Evolutionary conservation across 208 protist genomes (phyloP), one percentile per base, ranked within the genome.

Genomic region (Balamuthia mandrillaris): DNA sequence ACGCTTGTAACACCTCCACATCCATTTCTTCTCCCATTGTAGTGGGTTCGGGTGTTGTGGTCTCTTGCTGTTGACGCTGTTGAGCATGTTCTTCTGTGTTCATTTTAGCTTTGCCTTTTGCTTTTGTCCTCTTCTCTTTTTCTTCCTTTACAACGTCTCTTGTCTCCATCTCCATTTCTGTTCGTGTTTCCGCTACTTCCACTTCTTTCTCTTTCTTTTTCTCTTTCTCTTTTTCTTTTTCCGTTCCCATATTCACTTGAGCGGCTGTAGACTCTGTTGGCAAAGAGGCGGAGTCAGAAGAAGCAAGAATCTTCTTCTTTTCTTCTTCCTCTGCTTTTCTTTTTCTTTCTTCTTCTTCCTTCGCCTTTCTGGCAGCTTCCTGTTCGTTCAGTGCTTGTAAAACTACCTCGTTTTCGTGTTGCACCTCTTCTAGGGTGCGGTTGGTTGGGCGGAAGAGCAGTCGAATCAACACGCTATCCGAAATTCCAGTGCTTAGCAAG

Each of bases 121-220:
- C 68, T 58, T 31, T n/a, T 77, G 68, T 45, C 56, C 68, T 39
- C 21, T 21, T 37, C 56, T 39, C 3, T 39, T 77, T 45, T 77
- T 39, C 6, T n/a, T 77, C 68, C 44, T 29, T 77, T 27, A 77
- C 49, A 18, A 45, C 56, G 29, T 77, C 68, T 39, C 56, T 45
- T 45, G 56, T 77, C 24, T 77, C 68, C 68, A 29, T 77, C 42
- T 77, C 68, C 68, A 58, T 77, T 31, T 56, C 4, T 4, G 44
- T 45, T 5, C 49, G 29, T 45, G 21, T 58, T 12, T 45, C n/a
- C 24, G 49, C 68, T 7, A 77, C 41, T 21, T 77, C 68, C 37
- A 29, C 27, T 18, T 54, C 33, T 1, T n/a, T 6, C 44, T 18
- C 37, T 27, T 52, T 14, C 44, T 77, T 45, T 2, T 77, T 45